Evolutionary conservation across 345 rosid genomes (phyloP), one percentile per base, ranked within the genome.

Genomic region (Boechera divaricarpa): DNA sequence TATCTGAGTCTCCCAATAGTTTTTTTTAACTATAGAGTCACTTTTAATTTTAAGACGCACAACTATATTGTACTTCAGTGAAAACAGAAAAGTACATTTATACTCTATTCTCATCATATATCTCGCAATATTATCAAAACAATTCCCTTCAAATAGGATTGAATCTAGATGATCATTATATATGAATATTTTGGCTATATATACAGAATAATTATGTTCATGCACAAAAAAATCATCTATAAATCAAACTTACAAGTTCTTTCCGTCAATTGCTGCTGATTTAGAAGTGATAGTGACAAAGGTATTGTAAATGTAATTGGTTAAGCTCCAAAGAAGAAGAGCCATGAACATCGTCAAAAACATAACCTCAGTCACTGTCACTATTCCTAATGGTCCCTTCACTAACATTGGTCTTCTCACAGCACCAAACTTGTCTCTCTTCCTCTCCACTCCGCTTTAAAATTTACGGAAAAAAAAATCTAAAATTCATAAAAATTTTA

Each of bases 321-420:
- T 52, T 7, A 90, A 63, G 35, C 88, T 80, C 97, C 96, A 92
- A 53, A 81, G 54, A 56, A 90, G 73, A 15, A 92, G 83, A 26
- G 86, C 83, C 2, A 87, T n/a, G 73, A 92, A 85, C 96, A 88
- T 88, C 35, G 68, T 12, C 42, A 90, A 76, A 78, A 92, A 85
- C 12, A 77, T 51, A 2, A 92, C 26, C 69, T 90, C 97, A 21
- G 63, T 70, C 35, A 80, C 68, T 1, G 91, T 84, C 69, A 92
- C 93, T 45, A 92, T 87, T 73, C 97, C 97, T 0, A 88, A 67
- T 3, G 96, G 93, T 2, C 96, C 93, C 59, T 82, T 92, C 73
- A 84, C 88, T 8, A 90, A 63, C 85, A 85, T 76, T 10, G 92
- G 91, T 58, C 55, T 81, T 81, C 61, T 86, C 87, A 72, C 33